phyloP scores from a whole-genome alignment of 352 stramenopile species.

The Halophytophthora polymorphica region DNA sequence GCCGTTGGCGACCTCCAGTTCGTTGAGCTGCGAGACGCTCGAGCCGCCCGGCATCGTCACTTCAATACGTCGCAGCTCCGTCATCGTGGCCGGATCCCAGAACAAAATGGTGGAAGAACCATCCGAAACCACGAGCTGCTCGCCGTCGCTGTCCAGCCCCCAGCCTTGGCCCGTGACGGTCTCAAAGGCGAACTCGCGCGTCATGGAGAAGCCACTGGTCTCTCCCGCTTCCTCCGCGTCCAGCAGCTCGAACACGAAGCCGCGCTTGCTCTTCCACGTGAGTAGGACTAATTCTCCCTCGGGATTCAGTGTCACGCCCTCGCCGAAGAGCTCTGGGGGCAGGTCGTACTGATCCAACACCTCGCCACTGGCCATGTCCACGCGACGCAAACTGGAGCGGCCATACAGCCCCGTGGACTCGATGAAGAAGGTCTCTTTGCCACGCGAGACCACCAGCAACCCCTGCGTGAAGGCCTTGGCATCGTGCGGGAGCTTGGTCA shows the following conservation, averaged over 20 bases:
- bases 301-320: slow-evolving; percentile 84
- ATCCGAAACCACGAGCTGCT: slow-evolving; percentile 81
- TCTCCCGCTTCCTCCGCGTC: slow-evolving; percentile 29
- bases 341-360: slow-evolving; percentile 68
- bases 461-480: slow-evolving; percentile 83
- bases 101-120: slow-evolving; percentile 89
- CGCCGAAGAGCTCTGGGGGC: slow-evolving; percentile 77
- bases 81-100: slow-evolving; percentile 85
- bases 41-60: slow-evolving; percentile 47
- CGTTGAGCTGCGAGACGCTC: slow-evolving; percentile 84
- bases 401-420: slow-evolving; percentile 91
- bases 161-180: slow-evolving; percentile 88
- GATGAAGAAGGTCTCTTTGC: slow-evolving; percentile 77
- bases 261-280: slow-evolving; percentile 88
- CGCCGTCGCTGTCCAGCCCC: slow-evolving; percentile 87
- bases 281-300: slow-evolving; percentile 86
- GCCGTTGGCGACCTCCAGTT: slow-evolving; percentile 91
- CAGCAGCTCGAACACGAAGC: slow-evolving; percentile 81
- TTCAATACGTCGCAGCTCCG: slow-evolving; percentile 66
- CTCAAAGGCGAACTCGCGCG: slow-evolving; percentile 71
- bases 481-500: slow-evolving; percentile 81
- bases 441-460: slow-evolving; percentile 53
- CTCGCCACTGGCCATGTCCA: slow-evolving; percentile 84
- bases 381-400: slow-evolving; percentile 81
- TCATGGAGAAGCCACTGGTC: slow-evolving; percentile 17